Evolutionary conservation across 2,329 filamentous ascomycete genomes (phyloP).

Genomic region (Amauroascus verrucosus): DNA sequence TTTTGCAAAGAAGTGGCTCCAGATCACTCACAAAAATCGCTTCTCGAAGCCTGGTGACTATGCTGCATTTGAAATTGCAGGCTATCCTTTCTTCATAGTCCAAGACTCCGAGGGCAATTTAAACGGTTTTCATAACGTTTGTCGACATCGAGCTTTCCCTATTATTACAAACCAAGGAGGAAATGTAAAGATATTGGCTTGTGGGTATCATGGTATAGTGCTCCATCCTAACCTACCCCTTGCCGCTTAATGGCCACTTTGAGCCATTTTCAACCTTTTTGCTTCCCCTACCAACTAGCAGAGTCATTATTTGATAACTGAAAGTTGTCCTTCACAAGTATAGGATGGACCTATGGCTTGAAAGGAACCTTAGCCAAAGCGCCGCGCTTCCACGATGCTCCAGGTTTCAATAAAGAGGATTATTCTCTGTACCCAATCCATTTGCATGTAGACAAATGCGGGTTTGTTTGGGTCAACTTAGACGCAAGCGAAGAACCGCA

Average conservation of each 20-base stretch:
- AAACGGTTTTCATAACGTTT: constrained; percentile 52
- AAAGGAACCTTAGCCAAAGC: constrained; percentile 50
- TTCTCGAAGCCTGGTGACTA: constrained; percentile 47
- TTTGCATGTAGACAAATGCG: constrained; percentile 43
- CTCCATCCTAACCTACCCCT: too few relatives aligned
- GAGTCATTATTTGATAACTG: background rate
- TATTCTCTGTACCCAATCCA: constrained; percentile 48
- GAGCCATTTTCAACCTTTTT: too few relatives aligned
- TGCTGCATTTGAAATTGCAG: constrained; percentile 46
- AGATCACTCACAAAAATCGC: constrained; percentile 35
- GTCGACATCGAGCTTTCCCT: constrained; percentile 50
- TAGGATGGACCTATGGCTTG: constrained; percentile 48
- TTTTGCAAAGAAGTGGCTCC: constrained; percentile 46
- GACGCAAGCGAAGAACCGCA: constrained; percentile 30
- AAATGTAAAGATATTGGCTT: constrained; percentile 43
- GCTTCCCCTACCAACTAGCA: background rate
- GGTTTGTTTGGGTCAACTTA: constrained; percentile 52
- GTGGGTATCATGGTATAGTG: constrained; percentile 44
- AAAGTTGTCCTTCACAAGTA: background rate
- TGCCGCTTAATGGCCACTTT: too few relatives aligned
- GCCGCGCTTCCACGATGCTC: constrained; percentile 46
- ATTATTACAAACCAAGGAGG: constrained; percentile 44
- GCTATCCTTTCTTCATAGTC: constrained; percentile 47
- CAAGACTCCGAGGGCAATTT: constrained; percentile 43
- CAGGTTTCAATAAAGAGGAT: constrained; percentile 45